phyloP scores from a whole-genome alignment of 257 asterid species.

The Cynanchum wilfordii region DNA sequence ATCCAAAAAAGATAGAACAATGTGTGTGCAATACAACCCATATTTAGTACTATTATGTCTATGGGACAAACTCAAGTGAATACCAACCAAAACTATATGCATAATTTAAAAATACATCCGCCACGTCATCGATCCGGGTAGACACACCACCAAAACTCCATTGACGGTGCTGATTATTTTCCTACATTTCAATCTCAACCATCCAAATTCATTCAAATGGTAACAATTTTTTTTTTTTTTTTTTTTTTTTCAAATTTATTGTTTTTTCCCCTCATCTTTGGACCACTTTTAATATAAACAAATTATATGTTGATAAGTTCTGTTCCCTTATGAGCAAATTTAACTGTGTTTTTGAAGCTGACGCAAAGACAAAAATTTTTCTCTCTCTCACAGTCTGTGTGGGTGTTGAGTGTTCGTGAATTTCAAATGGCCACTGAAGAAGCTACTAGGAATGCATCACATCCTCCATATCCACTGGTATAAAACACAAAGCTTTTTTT shows the following conservation, averaged over 20 bases:
- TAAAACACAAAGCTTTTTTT: background rate
- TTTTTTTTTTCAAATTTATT: background rate
- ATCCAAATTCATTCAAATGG: slow-evolving; percentile 10
- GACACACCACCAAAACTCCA: background rate
- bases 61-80: no score
- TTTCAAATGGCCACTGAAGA: slow-evolving; percentile 60
- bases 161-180: slow-evolving; percentile 6
- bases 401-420: background rate
- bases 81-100: background rate
- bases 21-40: no score
- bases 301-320: slow-evolving; percentile 1
- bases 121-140: slow-evolving; percentile 32
- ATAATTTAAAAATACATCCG: slow-evolving; percentile 3
- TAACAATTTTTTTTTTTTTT: slow-evolving; percentile 1
- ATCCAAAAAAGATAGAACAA: no score
- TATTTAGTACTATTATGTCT: no score
- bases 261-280: background rate
- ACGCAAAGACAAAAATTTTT: slow-evolving; percentile 12
- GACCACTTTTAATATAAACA: background rate
- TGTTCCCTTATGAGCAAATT: background rate
- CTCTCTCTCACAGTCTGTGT: slow-evolving; percentile 18
- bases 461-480: slow-evolving; percentile 76
- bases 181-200: slow-evolving; percentile 15
- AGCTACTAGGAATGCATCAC: slow-evolving; percentile 41
- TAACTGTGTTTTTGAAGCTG: slow-evolving; percentile 20